These are phyloP conservation scores for Tolypocladium inflatum DNA, from an alignment of 2,329 filamentous ascomycete species.

Conservation along the genomic window DNA sequence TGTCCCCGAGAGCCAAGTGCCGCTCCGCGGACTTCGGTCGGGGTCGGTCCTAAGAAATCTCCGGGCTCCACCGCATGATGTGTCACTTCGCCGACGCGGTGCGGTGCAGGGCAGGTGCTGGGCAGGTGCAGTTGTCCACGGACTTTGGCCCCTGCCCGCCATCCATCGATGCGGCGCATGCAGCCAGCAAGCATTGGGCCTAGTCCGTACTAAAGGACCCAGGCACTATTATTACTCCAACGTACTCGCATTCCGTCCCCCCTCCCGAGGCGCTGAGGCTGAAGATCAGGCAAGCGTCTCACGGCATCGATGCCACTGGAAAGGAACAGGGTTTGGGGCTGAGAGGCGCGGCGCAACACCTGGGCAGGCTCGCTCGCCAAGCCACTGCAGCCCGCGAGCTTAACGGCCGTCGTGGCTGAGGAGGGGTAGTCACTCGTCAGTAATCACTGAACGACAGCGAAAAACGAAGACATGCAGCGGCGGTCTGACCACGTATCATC, in stretches of 20 bases:
- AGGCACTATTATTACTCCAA: too few relatives aligned
- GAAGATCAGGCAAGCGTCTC: neutral
- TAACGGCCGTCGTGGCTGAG: neutral
- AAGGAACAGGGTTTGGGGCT: neutral
- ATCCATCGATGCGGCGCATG: too few relatives aligned
- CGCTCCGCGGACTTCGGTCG: slow-evolving; percentile 6
- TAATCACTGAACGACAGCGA: neutral
- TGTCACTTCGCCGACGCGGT: neutral
- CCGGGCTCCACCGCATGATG: slow-evolving; percentile 8
- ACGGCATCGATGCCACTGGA: neutral
- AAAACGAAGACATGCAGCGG: neutral
- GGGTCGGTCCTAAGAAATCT: slow-evolving; percentile 15
- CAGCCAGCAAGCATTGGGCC: too few relatives aligned
- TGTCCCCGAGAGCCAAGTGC: neutral
- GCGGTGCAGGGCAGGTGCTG: neutral
- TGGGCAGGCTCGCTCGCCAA: neutral
- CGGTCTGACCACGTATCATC: neutral
- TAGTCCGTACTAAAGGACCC: too few relatives aligned
- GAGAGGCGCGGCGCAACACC: neutral
- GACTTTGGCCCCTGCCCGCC: too few relatives aligned
- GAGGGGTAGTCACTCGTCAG: neutral
- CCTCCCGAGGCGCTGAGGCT: neutral
- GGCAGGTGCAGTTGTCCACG: neutral
- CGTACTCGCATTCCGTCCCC: too few relatives aligned
- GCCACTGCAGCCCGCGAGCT: neutral